These are phyloP conservation scores for Antitrichia curtipendula DNA, from an alignment of 225 moss, liverwort and hornwort species.

Conservation along the genomic window DNA sequence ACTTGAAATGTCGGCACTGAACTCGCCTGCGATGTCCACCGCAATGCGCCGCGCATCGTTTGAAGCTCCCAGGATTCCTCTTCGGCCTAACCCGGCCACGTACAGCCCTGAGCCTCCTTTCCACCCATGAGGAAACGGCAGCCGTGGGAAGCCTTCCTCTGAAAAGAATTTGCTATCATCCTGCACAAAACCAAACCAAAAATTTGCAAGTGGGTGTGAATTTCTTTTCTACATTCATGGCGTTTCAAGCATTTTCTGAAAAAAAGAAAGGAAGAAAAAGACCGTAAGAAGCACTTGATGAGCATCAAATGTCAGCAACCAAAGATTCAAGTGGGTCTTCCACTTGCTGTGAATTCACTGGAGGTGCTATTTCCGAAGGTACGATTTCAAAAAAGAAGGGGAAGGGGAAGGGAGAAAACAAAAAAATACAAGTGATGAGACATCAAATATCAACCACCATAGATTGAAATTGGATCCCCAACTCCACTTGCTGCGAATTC, in stretches of 20 bases:
- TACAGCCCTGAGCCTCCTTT: conserved; percentile 13
- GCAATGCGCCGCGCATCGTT: conserved; percentile 12
- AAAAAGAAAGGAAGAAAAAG: background rate
- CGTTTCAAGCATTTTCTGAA: background rate
- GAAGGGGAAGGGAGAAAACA: too few relatives aligned
- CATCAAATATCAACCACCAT: background rate
- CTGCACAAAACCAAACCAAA: background rate
- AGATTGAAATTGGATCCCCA: background rate
- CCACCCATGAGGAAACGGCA: conserved; percentile 21
- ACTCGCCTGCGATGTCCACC: background rate
- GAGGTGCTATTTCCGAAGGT: background rate
- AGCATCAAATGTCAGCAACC: background rate
- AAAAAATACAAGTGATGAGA: background rate
- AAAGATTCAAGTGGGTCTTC: background rate
- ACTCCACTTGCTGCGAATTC: background rate
- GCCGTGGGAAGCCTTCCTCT: background rate
- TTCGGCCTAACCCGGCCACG: conserved; percentile 9
- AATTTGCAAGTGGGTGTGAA: background rate
- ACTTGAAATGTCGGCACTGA: background rate
- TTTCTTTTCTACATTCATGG: background rate
- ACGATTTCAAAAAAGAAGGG: background rate
- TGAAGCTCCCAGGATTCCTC: conserved; percentile 11
- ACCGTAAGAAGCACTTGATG: background rate
- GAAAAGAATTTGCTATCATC: conserved; percentile 12
- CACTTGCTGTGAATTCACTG: background rate